Base-by-base conservation (phyloP, 768 basidiomycete species). In the Chiua virens region DNA sequence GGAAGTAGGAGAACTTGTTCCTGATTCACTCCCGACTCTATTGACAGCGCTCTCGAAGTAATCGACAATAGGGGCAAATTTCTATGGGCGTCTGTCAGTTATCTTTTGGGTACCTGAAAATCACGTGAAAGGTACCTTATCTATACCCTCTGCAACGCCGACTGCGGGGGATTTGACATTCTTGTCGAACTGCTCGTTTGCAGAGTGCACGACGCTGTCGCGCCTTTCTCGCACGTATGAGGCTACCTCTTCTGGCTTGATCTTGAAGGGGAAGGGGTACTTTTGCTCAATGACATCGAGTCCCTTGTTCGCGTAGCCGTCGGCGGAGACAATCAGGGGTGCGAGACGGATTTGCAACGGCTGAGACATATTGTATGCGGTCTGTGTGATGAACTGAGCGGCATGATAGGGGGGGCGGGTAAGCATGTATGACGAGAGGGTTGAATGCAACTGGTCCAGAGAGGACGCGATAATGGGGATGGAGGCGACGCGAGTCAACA, bases 201-300 rank as follows among this genome's bases (percentile, higher is more conserved):
- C 82, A 28, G 65, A 62, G 15, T 78, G 72, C 7, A 79, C 75
- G 38, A 81, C 79, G 61, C 66, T 77, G 55, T 86, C 78, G 42
- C 75, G 79, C 51, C 75, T 73, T 52, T 81, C 75, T 58, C 79
- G 81, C 35, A 89, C 75, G 53, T 79, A 81, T 11, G 72, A 75
- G 27, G 74, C 74, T 20, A 92, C 79, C 3, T 91, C 88, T 59
- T 86, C 86, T 4, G 88, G 85, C 60, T 82, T 81, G 17, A 80
- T 80, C 53, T 81, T 75, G 78, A 91, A 92, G 5, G 88, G 81
- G 63, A 84, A 86, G 13, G 89, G 90, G 64, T 83, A 89, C 46
- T 80, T 80, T 47, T 78, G 75, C 73, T 90, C 77, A 47, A 91
- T 86, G 18, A 67, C 82, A 63, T 92, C 88, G 35, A 89, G 76